Evolutionary conservation across 257 asterid genomes (phyloP), one percentile per base, ranked within the genome.

Genomic region (Penstemon davidsonii): DNA sequence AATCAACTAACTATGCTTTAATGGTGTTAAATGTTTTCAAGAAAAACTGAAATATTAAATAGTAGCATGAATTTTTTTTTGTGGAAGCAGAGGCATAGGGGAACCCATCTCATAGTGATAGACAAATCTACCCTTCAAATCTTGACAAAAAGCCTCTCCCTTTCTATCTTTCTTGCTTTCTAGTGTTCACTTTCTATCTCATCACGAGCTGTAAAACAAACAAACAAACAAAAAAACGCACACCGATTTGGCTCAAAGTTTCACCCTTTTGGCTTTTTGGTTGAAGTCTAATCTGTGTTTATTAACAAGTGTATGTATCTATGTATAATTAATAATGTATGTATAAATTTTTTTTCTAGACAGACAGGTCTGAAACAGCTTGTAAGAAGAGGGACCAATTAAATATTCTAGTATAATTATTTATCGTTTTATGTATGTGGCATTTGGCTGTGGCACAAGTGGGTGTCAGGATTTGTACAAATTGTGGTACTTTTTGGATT

Each of bases 121-220:
- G 79, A 61, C 80, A 65, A 80, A 75, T 50, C 68, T 67, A 61
- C 76, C 77, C 67, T 57, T 11, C 51, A 69, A 65, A 78, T 68
- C 85, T 80, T 65, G 95, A 85, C 90, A 88, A 82, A 82, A 77
- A 52, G 60, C 72, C 76, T 45, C 75, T 74, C 80, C 45, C 62
- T 78, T 74, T 75, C 74, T 49, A 13, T 36, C 61, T 74, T 60
- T 36, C 49, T 55, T 43, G 49, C 43, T 63, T 68, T 55, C 42
- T 18, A 18, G 41, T 55, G 44, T 25, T 53, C 25, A 38, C 76
- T 69, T 72, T 77, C 75, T 55, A 68, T 51, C 79, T 66, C 80
- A 64, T 69, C 82, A 76, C 73, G 68, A 79, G 81, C 86, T 66
- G 81, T 76, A 73, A 71, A 75, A 71, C 52, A 7, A 15, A 58